Conservation (phyloP, 257 asterid genomes). For the Solanum medicagineum region DNA sequence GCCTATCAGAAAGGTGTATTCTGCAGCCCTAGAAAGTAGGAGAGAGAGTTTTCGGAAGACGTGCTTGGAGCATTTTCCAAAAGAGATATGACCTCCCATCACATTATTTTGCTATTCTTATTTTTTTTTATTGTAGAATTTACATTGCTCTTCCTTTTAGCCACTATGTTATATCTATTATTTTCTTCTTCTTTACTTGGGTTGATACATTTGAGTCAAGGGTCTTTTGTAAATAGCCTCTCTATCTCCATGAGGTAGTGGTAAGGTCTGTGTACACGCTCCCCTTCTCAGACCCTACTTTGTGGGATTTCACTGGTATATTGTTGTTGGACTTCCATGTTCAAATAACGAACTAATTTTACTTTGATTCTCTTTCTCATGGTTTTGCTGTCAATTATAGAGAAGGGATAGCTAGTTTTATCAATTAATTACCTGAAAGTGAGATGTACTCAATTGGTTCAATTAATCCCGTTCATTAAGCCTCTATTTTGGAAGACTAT, state of each 20-base stretch:
- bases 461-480: neutral
- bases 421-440: neutral
- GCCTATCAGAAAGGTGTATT: neutral
- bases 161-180: too few species aligned
- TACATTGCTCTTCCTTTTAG: too few species aligned
- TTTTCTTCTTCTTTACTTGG: too few species aligned
- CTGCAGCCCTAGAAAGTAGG: neutral
- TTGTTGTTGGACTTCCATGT: neutral
- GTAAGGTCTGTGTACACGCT: too few species aligned
- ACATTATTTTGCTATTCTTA: too few species aligned
- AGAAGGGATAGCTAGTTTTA: neutral
- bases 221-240: too few species aligned
- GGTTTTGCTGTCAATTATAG: neutral
- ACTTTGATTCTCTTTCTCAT: neutral
- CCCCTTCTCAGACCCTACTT: too few species aligned
- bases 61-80: neutral
- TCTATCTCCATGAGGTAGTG: too few species aligned
- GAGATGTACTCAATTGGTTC: neutral
- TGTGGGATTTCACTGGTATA: too few species aligned
- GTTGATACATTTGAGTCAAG: too few species aligned
- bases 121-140: too few species aligned
- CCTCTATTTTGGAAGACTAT: neutral
- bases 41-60: neutral
- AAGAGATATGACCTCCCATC: too few species aligned
- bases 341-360: neutral